Evolutionary conservation across 495 filamentous ascomycete species (phyloP).

Genomic region (Letharia lupina): DNA sequence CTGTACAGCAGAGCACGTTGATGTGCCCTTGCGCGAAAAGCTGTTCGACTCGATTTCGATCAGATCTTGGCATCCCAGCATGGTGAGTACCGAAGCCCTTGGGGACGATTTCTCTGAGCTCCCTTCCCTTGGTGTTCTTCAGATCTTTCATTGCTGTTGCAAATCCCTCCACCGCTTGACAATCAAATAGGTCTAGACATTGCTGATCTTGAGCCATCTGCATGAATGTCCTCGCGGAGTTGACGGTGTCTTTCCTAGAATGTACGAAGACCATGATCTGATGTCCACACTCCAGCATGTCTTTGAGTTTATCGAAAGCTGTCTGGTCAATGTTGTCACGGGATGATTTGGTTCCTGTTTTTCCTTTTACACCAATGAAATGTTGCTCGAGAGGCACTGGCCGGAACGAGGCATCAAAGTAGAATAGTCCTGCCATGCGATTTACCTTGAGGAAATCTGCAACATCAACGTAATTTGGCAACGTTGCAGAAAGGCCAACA

Average conservation of each 20-base stretch:
- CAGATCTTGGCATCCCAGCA: conserved; percentile 86
- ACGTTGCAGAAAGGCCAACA: conserved; percentile 85
- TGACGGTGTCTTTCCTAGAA: conserved; percentile 85
- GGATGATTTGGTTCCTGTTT: conserved; percentile 65
- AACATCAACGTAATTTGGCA: conserved; percentile 95
- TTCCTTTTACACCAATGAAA: conserved; percentile 93
- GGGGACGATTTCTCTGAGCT: conserved; percentile 78
- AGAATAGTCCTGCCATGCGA: conserved; percentile 85
- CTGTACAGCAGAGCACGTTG: conserved; percentile 96
- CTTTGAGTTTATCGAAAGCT: conserved; percentile 88
- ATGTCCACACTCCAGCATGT: conserved; percentile 79
- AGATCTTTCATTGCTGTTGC: conserved; percentile 69
- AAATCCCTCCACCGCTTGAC: conserved; percentile 61
- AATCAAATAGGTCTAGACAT: conserved; percentile 63
- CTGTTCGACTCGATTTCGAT: conserved; percentile 87
- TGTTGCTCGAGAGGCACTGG: conserved; percentile 96
- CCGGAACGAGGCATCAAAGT: conserved; percentile 92
- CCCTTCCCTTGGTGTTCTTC: conserved; percentile 69
- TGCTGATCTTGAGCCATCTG: conserved; percentile 77
- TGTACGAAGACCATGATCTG: conserved; percentile 99
- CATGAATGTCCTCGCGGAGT: conserved; percentile 74
- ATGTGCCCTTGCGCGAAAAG: conserved; percentile 82
- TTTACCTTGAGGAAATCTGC: conserved; percentile 96
- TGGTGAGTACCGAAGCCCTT: conserved; percentile 94
- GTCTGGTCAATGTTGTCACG: conserved; percentile 80